A percentile compares a stretch with the other conserved stretches of the same genome.
Conservation (phyloP, 2,329 filamentous ascomycete species). For the Thermochaetoides dissita region DNA sequence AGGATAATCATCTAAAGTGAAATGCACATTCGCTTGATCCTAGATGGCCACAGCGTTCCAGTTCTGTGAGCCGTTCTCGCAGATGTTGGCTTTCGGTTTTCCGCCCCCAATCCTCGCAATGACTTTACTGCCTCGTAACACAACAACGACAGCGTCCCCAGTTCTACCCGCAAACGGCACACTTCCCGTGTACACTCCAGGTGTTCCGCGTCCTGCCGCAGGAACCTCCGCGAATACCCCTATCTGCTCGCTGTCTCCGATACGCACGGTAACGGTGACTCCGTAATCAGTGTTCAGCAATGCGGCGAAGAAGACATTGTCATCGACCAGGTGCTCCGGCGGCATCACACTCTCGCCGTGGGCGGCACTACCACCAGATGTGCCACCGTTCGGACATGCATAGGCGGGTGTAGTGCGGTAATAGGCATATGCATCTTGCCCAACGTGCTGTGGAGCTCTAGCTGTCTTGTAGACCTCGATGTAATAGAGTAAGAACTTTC, state of each 20-base stretch:
- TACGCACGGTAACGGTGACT: constrained; percentile 5
- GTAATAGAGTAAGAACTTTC: constrained; percentile 34
- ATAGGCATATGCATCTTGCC: constrained; percentile 18
- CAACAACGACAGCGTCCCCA: constrained; percentile 9
- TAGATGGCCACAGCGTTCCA: constrained; percentile 10
- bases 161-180: constrained; percentile 8
- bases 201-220: constrained; percentile 4
- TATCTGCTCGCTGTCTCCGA: constrained; percentile 5
- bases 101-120: constrained; percentile 9
- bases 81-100: constrained; percentile 5
- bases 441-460: constrained; percentile 5
- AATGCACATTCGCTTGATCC: too few relatives aligned
- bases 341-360: constrained; percentile 6
- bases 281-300: constrained; percentile 7
- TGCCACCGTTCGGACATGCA: constrained; percentile 19
- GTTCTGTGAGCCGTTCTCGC: constrained; percentile 10
- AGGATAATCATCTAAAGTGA: too few relatives aligned
- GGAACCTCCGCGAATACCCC: constrained; percentile 1
- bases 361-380: constrained; percentile 16
- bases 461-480: constrained; percentile 37
- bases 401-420: constrained; percentile 19
- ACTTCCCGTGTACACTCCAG: constrained; percentile 11
- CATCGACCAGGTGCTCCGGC: constrained; percentile 9
- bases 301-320: constrained; percentile 11
- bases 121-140: constrained; percentile 3